Percentiles rank a stretch among this genome's conserved stretches.
Conservation (phyloP, 805 yeast species). For the Yamadazyma takamatsuzukensis region DNA sequence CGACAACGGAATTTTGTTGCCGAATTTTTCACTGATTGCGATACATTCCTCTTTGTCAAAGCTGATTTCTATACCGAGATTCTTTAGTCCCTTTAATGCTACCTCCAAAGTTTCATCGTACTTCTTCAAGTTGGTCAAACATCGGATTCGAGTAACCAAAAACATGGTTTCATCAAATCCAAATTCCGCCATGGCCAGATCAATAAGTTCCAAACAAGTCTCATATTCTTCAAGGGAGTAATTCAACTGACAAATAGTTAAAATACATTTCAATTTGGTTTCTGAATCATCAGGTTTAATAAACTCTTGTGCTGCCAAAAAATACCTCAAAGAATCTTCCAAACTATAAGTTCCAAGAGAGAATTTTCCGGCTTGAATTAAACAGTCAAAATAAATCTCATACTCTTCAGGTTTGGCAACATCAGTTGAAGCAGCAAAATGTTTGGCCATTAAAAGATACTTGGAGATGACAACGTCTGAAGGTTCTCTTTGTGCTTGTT, state of each 20-base stretch:
- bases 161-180: conserved; percentile 34
- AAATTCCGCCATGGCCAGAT: conserved; percentile 23
- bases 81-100: conserved; percentile 31
- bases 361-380: conserved; percentile 41
- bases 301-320: conserved; percentile 30
- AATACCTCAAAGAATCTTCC: conserved; percentile 36
- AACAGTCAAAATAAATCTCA: conserved; percentile 32
- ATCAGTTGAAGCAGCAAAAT: conserved; percentile 32
- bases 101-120: conserved; percentile 29
- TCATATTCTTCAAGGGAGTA: conserved; percentile 25
- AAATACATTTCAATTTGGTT: conserved; percentile 18
- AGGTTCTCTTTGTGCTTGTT: conserved; percentile 7
- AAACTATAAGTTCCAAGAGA: conserved; percentile 44
- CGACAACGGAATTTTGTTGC: conserved; percentile 34
- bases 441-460: conserved; percentile 37
- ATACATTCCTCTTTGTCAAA: conserved; percentile 21
- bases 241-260: conserved; percentile 32
- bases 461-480: conserved; percentile 3
- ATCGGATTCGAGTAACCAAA: conserved; percentile 33
- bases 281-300: conserved; percentile 16
- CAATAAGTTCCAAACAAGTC: conserved; percentile 33
- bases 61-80: conserved; percentile 31
- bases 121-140: conserved; percentile 27
- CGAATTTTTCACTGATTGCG: conserved; percentile 16
- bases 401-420: conserved; percentile 31